Conservation (phyloP, 441 rosid species). For the Aquilaria agallochum region DNA sequence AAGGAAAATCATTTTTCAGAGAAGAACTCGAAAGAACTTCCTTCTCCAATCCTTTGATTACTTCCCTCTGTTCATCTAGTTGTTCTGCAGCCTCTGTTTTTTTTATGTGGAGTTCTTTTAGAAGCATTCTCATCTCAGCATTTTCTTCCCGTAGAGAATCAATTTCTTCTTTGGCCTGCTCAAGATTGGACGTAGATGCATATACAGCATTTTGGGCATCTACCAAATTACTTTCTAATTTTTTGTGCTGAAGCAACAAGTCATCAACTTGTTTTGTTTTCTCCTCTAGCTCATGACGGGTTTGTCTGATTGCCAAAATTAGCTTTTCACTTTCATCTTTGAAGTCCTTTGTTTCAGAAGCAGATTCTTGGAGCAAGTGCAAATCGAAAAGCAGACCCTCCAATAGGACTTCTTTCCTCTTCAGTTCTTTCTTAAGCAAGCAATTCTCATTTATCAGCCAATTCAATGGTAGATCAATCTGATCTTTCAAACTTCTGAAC, state of each 20-base stretch:
- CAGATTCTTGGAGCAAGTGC: conserved; percentile 84
- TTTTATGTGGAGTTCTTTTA: conserved; percentile 62
- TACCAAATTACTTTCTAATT: conserved; percentile 45
- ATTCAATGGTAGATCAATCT: conserved; percentile 24
- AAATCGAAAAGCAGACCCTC: conserved; percentile 95
- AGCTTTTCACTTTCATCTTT: conserved; percentile 74
- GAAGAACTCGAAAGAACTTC: conserved; percentile 63
- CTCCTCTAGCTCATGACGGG: conserved; percentile 56
- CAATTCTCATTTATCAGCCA: conserved; percentile 41
- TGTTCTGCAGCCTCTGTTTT: conserved; percentile 71
- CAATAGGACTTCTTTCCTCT: conserved; percentile 71
- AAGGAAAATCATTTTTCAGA: conserved; percentile 40
- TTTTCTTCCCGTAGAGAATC: conserved; percentile 60
- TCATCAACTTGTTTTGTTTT: conserved; percentile 63
- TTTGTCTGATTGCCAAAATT: conserved; percentile 42
- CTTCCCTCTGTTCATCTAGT: conserved; percentile 69
- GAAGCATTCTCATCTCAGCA: conserved; percentile 58
- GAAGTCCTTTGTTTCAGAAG: conserved; percentile 61
- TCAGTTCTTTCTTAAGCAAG: conserved; percentile 67
- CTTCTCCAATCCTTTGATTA: conserved; percentile 63
- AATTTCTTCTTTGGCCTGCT: conserved; percentile 52
- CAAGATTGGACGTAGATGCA: conserved; percentile 45
- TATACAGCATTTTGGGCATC: conserved; percentile 55
- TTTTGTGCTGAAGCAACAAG: conserved; percentile 43
- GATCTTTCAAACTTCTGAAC: conserved; percentile 28